These are phyloP conservation scores for Cystobasidium ongulense DNA, from an alignment of 768 basidiomycete genomes.

Conservation along the genomic window DNA sequence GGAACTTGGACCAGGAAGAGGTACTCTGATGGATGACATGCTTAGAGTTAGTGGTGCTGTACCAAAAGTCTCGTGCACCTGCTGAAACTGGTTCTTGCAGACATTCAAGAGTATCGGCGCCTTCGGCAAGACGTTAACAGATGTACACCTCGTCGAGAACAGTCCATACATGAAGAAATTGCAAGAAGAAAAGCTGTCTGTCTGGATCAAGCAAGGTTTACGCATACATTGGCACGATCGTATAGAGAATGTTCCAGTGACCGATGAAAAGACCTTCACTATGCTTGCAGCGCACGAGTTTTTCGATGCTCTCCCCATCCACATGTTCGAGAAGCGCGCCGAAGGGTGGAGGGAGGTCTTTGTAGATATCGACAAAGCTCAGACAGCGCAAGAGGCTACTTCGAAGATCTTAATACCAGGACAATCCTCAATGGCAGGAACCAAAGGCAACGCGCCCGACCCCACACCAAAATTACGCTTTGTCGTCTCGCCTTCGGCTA, in stretches of 20 bases:
- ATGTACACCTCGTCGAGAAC: slow-evolving; percentile 41
- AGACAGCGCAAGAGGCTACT: slow-evolving; percentile 12
- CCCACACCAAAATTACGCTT: slow-evolving; percentile 23
- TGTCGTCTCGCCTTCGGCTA: slow-evolving; percentile 28
- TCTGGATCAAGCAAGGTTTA: slow-evolving; percentile 32
- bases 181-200: slow-evolving; percentile 32
- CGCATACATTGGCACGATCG: slow-evolving; percentile 63
- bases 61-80: too few species aligned
- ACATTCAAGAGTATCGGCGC: slow-evolving; percentile 49
- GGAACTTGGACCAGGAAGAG: slow-evolving; percentile 88
- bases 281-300: slow-evolving; percentile 92
- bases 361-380: slow-evolving; percentile 49
- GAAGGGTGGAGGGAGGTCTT: slow-evolving; percentile 81
- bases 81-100: too few species aligned
- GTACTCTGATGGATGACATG: slow-evolving; percentile 83
- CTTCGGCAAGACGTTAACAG: slow-evolving; percentile 22
- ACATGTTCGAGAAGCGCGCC: slow-evolving; percentile 74
- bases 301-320: slow-evolving; percentile 91
- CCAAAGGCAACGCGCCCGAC: not conserved
- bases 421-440: not conserved
- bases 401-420: not conserved
- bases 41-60: slow-evolving; percentile 59
- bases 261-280: slow-evolving; percentile 53
- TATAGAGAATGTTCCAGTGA: slow-evolving; percentile 58
- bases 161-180: slow-evolving; percentile 33